Conservation (phyloP, 2,329 filamentous ascomycete genomes). For the Cladophialophora exuberans region DNA sequence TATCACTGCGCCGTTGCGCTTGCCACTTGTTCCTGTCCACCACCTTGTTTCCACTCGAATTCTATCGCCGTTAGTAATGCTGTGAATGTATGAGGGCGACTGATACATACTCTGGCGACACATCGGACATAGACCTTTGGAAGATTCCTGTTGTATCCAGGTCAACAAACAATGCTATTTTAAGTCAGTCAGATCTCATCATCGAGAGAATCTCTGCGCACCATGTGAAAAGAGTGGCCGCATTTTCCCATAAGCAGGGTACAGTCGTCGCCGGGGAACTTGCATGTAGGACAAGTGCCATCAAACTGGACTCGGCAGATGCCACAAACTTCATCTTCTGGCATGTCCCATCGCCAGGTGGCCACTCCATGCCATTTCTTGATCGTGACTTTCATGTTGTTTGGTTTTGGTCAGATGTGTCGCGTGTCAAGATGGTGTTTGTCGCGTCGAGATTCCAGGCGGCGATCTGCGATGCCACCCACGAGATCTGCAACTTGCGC, state of each 20-base stretch:
- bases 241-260: constrained; percentile 91
- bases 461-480: too few species aligned
- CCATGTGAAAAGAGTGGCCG: constrained; percentile 97
- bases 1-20: background rate
- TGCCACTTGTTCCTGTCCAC: constrained; percentile 24
- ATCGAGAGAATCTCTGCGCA: constrained; percentile 44
- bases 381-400: constrained; percentile 88
- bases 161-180: constrained; percentile 87
- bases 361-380: constrained; percentile 92
- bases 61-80: constrained; percentile 41
- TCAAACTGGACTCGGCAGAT: constrained; percentile 99
- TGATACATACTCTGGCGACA: constrained; percentile 72
- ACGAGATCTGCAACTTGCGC: too few species aligned
- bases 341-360: constrained; percentile 97
- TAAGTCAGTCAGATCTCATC: background rate
- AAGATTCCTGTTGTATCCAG: constrained; percentile 94
- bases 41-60: constrained; percentile 57
- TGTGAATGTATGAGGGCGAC: background rate
- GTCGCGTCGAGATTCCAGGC: background rate
- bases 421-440: background rate
- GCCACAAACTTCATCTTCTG: constrained; percentile 95
- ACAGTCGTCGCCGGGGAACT: constrained; percentile 96
- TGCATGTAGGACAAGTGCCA: constrained; percentile 96
- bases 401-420: background rate
- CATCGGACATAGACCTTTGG: constrained; percentile 96